Evolutionary conservation across 2,329 filamentous ascomycete genomes (phyloP), one percentile per base, ranked within the genome.

Genomic region (Sporothrix phasma): DNA sequence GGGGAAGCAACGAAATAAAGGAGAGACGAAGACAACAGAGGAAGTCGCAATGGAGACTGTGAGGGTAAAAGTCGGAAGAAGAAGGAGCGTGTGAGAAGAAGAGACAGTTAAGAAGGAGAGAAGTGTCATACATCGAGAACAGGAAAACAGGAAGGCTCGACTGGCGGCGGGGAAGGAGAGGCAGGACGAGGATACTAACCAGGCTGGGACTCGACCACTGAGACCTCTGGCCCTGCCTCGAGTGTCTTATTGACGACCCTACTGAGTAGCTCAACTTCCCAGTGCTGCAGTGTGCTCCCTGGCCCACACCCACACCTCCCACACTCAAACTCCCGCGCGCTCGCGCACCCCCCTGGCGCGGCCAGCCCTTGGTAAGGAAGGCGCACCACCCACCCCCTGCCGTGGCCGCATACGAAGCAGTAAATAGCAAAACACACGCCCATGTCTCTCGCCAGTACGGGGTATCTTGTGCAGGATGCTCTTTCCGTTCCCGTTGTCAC

Each of bases 181-280:
- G 51, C 41, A 47, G 41, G 58, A 61, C 39, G 59, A 41, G 59
- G 43, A 61, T 51, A 45, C 51, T 61, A 61, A 61, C 15, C 59
- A 61, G 59, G 45, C 19, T 49, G 59, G 59, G 54, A n/a, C n/a
- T n/a, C n/a, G n/a, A n/a, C n/a, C n/a, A n/a, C n/a, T n/a, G n/a
- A n/a, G n/a, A n/a, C n/a, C n/a, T n/a, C n/a, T n/a, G n/a, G n/a
- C n/a, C n/a, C n/a, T n/a, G n/a, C n/a, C n/a, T n/a, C n/a, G n/a
- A n/a, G n/a, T n/a, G n/a, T n/a, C n/a, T n/a, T n/a, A n/a, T n/a
- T n/a, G n/a, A n/a, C n/a, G n/a, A n/a, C n/a, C n/a, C n/a, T n/a
- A n/a, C n/a, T n/a, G n/a, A n/a, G n/a, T n/a, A n/a, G n/a, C n/a
- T n/a, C n/a, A n/a, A n/a, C n/a, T n/a, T n/a, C n/a, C n/a, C n/a